Base-by-base conservation (phyloP, 1,139 yeast species). In the Suhomyces choctaworum region DNA sequence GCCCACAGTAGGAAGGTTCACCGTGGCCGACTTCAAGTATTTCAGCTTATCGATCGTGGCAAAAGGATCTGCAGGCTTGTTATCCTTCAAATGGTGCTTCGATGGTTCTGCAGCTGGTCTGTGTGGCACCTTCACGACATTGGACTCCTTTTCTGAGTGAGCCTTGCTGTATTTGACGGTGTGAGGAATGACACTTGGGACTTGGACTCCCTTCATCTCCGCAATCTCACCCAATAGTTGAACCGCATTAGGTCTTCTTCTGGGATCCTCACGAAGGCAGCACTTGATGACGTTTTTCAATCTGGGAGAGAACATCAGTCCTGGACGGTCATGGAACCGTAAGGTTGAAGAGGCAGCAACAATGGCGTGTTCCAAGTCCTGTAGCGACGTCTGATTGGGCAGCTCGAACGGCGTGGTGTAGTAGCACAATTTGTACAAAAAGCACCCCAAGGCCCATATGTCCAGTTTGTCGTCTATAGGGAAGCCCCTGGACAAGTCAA, bases 391-490 rank as follows among this genome's bases (percentile, higher is more conserved):
- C 24, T 70, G 75, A 15, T 43, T 45, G 9, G 82, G 80, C 57
- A 76, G 76, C 61, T 92, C 98, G 59, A 92, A 92, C 1, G 98
- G 98, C 0, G 98, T 92, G 1, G 89, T 90, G 59, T 87, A 92
- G 62, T 86, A 92, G 56, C 97, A 86, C 39, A 92, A 66, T 58
- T 94, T 92, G 67, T 90, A 92, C 36, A 92, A 67, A 47, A 94
- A 85, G 19, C 90, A 80, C 10, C 98, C 98, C 40, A 92, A 66
- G 1, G 98, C 98, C 98, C 98, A 92, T 22, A 92, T 81, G 61
- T 92, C 98, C 43, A 90, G 79, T 58, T 92, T 92, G 54, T 92
- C 97, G 60, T 90, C 95, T 42, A 92, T 85, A 3, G 97, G 95
- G 41, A 83, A 73, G 4, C 94, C 87, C 44, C 84, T 74, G 45